These are phyloP conservation scores for Vanilla planifolia DNA, from an alignment of 106 monocot species.

Conservation along the genomic window DNA sequence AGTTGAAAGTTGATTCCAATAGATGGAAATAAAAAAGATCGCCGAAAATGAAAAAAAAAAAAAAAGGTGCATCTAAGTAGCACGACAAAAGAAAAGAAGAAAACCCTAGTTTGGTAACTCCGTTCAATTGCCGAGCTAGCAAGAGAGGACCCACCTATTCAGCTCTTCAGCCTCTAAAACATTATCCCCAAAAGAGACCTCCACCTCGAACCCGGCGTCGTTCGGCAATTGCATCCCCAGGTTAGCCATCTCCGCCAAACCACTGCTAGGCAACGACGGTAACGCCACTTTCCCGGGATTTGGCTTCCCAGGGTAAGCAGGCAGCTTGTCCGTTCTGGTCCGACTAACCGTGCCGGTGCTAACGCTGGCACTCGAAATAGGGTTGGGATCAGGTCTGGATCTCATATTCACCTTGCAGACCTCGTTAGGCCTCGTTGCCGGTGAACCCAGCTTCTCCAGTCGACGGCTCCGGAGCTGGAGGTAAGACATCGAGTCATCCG, in stretches of 20 bases:
- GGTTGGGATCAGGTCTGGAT: too few species aligned
- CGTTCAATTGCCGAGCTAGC: too few species aligned
- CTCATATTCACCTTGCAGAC: too few species aligned
- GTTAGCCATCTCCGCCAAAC: neutral
- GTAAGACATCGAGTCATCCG: conserved; percentile 13
- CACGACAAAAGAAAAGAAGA: too few species aligned
- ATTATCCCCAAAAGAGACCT: conserved; percentile 48
- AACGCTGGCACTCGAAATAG: neutral
- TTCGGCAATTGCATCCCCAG: neutral
- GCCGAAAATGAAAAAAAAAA: too few species aligned
- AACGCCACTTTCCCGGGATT: neutral
- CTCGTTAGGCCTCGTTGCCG: too few species aligned
- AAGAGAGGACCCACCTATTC: conserved; percentile 23
- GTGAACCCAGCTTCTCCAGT: conserved; percentile 40
- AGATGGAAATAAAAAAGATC: too few species aligned
- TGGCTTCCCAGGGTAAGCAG: neutral
- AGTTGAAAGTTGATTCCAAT: too few species aligned
- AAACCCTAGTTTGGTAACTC: too few species aligned
- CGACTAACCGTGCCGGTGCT: too few species aligned
- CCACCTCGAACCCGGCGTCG: conserved; percentile 5
- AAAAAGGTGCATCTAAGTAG: too few species aligned
- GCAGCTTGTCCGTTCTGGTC: too few species aligned
- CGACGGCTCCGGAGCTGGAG: conserved; percentile 48
- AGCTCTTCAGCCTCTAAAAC: conserved; percentile 28
- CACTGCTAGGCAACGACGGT: neutral